Evolutionary conservation across 495 filamentous ascomycete genomes (phyloP), one percentile per base, ranked within the genome.

Genomic region (Penicillium desertorum): DNA sequence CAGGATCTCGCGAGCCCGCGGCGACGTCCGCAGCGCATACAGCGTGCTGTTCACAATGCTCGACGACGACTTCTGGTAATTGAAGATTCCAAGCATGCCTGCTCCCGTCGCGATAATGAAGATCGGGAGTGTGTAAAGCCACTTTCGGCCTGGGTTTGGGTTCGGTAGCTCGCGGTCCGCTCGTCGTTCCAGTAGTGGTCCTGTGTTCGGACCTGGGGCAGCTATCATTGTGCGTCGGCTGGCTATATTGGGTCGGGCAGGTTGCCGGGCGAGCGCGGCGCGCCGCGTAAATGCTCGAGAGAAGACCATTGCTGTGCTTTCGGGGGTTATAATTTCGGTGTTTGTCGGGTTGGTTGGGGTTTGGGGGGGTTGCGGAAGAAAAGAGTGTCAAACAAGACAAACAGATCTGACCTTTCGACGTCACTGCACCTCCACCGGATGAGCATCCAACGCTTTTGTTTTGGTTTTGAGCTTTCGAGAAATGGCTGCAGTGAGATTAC

Each of bases 11-110:
- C 91, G 84, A 36, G 91, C 94, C 51, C 77, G 72, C 7, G 81
- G 74, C 45, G 87, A 89, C 12, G 88, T 95, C 52, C 94, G 89
- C 43, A 98, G 81, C 1, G 93, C 87, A 77, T 97, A 98, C 2
- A 98, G 81, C 6, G 90, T 93, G 44, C 88, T 89, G 56, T 81
- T 84, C 4, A 96, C 90, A 12, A 97, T 85, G 51, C 87, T 88
- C 17, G 84, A 88, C 3, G 88, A 90, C 3, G 84, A 81, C 68
- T 96, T 96, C 66, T 98, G 93, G 81, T 98, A 98, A 79, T 98
- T 98, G 87, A 98, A 98, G 70, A 96, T 94, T 43, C 85, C 89
- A 37, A 94, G 76, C 58, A 87, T 84, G 49, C 84, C 86, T 19
- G 77, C 77, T 32, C 82, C 82, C 51, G 93, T 78, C 45, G 86